Base-by-base conservation (phyloP, 139 green algal species). In the Penium margaritaceum region DNA sequence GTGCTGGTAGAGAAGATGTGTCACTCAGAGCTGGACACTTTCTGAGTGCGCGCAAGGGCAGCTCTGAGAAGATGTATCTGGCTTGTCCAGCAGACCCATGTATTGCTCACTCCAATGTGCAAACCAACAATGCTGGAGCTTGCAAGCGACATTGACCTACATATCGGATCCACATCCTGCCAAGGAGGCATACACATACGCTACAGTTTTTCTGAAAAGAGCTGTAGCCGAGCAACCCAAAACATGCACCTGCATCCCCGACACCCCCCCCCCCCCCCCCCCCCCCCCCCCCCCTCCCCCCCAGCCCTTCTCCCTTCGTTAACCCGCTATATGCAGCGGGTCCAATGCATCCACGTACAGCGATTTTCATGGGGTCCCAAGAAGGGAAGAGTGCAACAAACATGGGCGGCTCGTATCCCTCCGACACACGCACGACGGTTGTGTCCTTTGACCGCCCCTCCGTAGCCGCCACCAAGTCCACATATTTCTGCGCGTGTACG, bases 381-480 rank as follows among this genome's bases (percentile, higher is more conserved):
- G n/a, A 32, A 3, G 5, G 6, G 41, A 83, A 83, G 58, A 82
- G 64, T 24, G n/a, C 9, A 17, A 77, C 82, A 34, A 83, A 83
- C 63, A 84, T 77, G 30, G 74, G 62, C 27, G 77, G 74, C 54
- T 83, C 77, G n/a, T 61, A 36, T 24, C 77, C 76, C 32, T 78
- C 41, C 19, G 34, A 24, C 24, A 83, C 61, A 1, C 63, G 33
- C 0, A 68, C 33, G 32, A 84, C 32, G 17, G 76, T 63, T 6
- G 29, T 58, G 29, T 82, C 76, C 21, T 5, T 21, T 0, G 75
- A 83, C 51, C 76, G 60, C 12, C 76, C 76, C 37, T 82, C 76
- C 1, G 7, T 67, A 6, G 29, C 30, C 21, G 38, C 58, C 37
- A 65, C 41, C 4, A 3, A 1, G 15, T 81, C 76, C 24, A 82